These are phyloP conservation scores for Neonectria sp. DNA, from an alignment of 2,329 filamentous ascomycete genomes.

Conservation along the genomic window DNA sequence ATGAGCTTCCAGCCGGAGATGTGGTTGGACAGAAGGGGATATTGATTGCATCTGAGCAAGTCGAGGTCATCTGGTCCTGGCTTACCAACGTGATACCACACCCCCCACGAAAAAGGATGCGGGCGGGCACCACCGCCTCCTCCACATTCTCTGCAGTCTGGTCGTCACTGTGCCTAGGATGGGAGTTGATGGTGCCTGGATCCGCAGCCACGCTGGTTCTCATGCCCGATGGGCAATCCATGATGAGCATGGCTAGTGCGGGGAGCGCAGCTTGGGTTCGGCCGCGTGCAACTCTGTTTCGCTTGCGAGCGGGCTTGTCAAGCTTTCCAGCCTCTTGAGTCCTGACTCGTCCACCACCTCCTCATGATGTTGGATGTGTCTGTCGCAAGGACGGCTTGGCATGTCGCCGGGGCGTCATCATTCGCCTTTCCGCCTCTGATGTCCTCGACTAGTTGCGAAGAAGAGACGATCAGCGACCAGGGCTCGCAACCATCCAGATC, in stretches of 20 bases:
- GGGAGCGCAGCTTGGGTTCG: conserved; percentile 35
- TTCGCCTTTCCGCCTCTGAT: conserved; percentile 32
- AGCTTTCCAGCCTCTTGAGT: conserved; percentile 23
- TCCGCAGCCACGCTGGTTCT: conserved; percentile 35
- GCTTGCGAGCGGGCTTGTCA: conserved; percentile 17
- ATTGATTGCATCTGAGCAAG: conserved; percentile 33
- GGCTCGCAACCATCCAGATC: conserved; percentile 26
- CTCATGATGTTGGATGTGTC: conserved; percentile 11
- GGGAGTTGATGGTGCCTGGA: conserved; percentile 45
- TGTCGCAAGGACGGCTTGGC: conserved; percentile 22
- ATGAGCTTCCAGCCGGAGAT: conserved; percentile 26
- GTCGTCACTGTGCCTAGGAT: conserved; percentile 27
- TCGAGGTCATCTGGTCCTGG: conserved; percentile 41
- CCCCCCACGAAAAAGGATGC: conserved; percentile 36
- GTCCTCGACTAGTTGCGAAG: conserved; percentile 25
- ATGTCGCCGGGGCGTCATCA: conserved; percentile 37
- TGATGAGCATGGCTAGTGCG: conserved; percentile 40
- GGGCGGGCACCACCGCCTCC: conserved; percentile 24
- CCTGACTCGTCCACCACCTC: conserved; percentile 30
- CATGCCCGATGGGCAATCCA: conserved; percentile 41
- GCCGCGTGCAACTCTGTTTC: conserved; percentile 43
- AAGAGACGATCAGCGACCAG: conserved; percentile 26
- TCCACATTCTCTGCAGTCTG: conserved; percentile 26
- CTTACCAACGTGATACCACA: conserved; percentile 41
- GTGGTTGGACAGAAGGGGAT: conserved; percentile 33